phyloP scores from a whole-genome alignment of 805 yeast genomes.

The Candida sanyiensis region DNA sequence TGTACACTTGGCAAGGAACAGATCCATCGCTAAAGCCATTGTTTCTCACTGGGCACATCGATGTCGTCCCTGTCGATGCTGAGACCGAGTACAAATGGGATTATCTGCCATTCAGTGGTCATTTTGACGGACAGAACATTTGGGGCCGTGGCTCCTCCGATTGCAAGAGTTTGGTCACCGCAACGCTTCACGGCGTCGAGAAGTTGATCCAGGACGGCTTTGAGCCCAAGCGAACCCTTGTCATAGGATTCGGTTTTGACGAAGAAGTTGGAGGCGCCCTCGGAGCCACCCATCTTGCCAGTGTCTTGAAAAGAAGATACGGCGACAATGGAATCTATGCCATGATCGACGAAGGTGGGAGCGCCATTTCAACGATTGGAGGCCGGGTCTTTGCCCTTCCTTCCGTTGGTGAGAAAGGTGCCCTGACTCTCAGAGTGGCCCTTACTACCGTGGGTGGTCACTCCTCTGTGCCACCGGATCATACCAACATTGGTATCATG shows the following conservation, averaged over 20 bases:
- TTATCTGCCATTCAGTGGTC: conserved; percentile 58
- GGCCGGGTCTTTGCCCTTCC: conserved; percentile 45
- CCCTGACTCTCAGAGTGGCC: conserved; percentile 43
- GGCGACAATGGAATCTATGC: conserved; percentile 57
- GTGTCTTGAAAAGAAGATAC: conserved; percentile 42
- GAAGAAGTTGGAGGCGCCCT: conserved; percentile 62
- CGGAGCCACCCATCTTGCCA: conserved; percentile 53
- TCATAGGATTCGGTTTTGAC: conserved; percentile 67
- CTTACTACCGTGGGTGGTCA: conserved; percentile 68
- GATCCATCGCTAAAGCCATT: conserved; percentile 50
- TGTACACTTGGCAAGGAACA: conserved; percentile 59
- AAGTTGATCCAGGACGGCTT: conserved; percentile 39
- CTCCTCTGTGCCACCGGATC: conserved; percentile 65
- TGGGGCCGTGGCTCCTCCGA: conserved; percentile 77
- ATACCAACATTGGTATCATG: conserved; percentile 65
- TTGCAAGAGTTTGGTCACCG: conserved; percentile 62
- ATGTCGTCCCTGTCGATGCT: conserved; percentile 70
- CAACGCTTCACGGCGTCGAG: conserved; percentile 56
- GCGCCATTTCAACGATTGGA: conserved; percentile 34
- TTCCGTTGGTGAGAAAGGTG: conserved; percentile 60
- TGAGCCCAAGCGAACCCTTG: conserved; percentile 49
- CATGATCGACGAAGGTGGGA: conserved; percentile 56
- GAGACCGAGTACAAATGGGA: conserved; percentile 55
- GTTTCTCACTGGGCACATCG: conserved; percentile 71
- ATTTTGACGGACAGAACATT: conserved; percentile 54